phyloP scores from a whole-genome alignment of 106 monocot genomes.

The Iris macrosiphon region DNA sequence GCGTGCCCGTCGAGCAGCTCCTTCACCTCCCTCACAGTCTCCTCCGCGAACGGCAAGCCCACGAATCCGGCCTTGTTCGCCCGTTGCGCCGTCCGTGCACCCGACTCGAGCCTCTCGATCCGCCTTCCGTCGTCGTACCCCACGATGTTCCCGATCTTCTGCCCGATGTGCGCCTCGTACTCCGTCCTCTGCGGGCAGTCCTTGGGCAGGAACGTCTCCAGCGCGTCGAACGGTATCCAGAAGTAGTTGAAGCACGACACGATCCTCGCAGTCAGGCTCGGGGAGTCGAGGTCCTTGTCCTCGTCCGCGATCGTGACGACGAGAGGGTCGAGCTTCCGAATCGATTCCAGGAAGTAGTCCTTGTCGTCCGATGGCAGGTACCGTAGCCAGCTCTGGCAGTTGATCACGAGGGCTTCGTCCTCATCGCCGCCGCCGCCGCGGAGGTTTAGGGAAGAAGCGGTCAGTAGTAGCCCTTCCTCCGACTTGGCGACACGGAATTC shows the following conservation, averaged over 20 bases:
- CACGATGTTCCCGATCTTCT: conserved; percentile 64
- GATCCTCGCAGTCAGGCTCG: conserved; percentile 28
- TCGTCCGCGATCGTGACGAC: conserved; percentile 41
- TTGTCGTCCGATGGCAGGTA: conserved; percentile 8
- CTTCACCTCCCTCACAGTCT: conserved; percentile 39
- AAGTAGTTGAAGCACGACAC: conserved; percentile 47
- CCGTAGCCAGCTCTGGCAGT: conserved; percentile 45
- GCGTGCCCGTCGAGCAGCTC: conserved; percentile 43
- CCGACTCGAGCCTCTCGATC: conserved; percentile 43
- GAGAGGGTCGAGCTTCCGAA: conserved; percentile 19
- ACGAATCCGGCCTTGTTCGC: conserved; percentile 25
- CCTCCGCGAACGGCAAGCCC: conserved; percentile 26
- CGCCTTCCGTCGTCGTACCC: conserved; percentile 26
- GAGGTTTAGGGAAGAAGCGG: conserved; percentile 13
- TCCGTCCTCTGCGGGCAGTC: conserved; percentile 30
- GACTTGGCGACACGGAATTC: conserved; percentile 32
- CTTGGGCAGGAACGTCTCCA: conserved; percentile 46
- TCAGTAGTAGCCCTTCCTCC: neutral
- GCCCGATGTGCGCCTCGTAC: conserved; percentile 52
- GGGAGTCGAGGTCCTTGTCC: conserved; percentile 28
- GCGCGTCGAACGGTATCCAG: conserved; percentile 65
- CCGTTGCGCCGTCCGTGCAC: conserved; percentile 9
- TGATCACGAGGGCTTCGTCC: conserved; percentile 39
- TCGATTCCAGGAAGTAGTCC: conserved; percentile 25
- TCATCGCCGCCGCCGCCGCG: neutral